Base-by-base conservation (phyloP, 2,329 filamentous ascomycete genomes). In the Fusarium luffae region DNA sequence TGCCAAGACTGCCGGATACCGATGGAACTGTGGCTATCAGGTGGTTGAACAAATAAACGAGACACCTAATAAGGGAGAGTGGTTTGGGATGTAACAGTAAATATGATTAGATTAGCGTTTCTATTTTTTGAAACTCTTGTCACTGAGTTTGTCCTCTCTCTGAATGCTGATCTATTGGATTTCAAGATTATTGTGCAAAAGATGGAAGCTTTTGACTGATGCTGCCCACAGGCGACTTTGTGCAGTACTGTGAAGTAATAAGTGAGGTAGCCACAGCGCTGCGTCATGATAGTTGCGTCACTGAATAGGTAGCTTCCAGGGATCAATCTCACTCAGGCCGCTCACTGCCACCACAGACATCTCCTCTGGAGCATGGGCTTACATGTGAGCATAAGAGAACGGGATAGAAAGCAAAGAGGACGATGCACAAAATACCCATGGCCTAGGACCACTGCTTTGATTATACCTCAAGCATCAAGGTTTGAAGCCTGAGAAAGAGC, bases 211-310 rank as follows among this genome's bases (percentile, higher is more conserved):
- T 25, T 42, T 25, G 19, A 28, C 43, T 58, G 30, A 42, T 37
- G 27, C 27, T 50, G 32, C 28, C n/a, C 19, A 23, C 41, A 37
- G 37, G 25, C 49, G 34, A 43, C 42, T 47, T 23, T 41, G 28
- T 16, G 12, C 21, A 43, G 41, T 43, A 23, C 34, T 16, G 42
- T 44, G 10, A 41, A 34, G 23, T 34, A 41, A n/a, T n/a, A 10
- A 21, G 28, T 34, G 32, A 32, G n/a, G 28, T 50, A 64, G 62
- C 64, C 59, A 59, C 57, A 51, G n/a, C n/a, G n/a, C 51, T 67
- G 67, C 67, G 57, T 68, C 67, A 70, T 57, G 41, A 23, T 34
- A 42, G 55, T 70, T 71, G 68, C 68, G 68, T 71, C 68, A 71
- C 68, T 57, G 8, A 40, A 21, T 54, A 42, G 34, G 34, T 59